These are phyloP conservation scores for Globisporangium rhizosaccharum DNA, from an alignment of 352 stramenopile genomes.

Conservation along the genomic window DNA sequence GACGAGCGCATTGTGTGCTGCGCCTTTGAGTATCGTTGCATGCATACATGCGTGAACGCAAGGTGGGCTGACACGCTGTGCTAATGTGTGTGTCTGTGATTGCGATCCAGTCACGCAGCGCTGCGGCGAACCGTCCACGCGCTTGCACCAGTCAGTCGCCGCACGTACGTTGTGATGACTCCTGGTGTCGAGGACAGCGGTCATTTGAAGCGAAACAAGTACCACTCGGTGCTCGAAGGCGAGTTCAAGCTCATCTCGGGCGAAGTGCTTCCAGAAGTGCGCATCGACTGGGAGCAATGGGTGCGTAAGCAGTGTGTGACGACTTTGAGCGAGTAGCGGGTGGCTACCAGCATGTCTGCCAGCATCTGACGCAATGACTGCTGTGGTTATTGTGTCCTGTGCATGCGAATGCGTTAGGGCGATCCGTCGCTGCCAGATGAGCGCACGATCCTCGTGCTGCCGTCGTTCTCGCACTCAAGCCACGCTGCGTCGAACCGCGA, in stretches of 20 bases:
- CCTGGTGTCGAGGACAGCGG: constrained; percentile 18
- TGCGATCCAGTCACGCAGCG: constrained; percentile 4
- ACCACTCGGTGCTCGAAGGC: constrained; percentile 53
- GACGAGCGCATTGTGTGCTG: not conserved
- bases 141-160: constrained; percentile 7
- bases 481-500: constrained; percentile 79
- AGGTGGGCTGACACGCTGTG: not conserved
- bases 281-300: constrained; percentile 80
- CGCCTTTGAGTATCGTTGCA: not conserved
- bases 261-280: constrained; percentile 49
- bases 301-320: constrained; percentile 13
- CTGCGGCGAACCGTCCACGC: not conserved
- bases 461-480: constrained; percentile 85
- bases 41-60: not conserved
- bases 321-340: not conserved
- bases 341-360: not conserved
- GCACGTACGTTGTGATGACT: constrained; percentile 30
- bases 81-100: not conserved
- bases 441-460: constrained; percentile 76
- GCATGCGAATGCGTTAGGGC: constrained; percentile 18
- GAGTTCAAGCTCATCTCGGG: constrained; percentile 55
- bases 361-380: not conserved
- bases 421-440: constrained; percentile 61
- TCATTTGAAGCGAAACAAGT: constrained; percentile 64
- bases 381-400: not conserved